Evolutionary conservation across 768 basidiomycete species (phyloP), one percentile per base, ranked within the genome.

Genomic region (Trametes cubensis): DNA sequence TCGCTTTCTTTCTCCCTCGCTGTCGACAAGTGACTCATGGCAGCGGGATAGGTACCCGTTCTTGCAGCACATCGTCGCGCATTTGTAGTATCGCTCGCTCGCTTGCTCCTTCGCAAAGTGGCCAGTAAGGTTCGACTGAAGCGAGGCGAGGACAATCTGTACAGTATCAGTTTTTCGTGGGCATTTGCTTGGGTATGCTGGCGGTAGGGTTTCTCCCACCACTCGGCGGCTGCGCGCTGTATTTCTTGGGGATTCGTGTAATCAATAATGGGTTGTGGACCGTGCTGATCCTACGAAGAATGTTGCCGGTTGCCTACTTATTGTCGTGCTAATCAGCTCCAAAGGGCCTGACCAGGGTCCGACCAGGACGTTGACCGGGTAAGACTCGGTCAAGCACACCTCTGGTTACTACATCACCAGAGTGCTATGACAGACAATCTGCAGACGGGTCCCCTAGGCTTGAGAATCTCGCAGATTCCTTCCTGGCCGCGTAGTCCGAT

Each of bases 41-140:
- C 4, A 17, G n/a, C 1, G 13, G 17, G 7, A 4, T 21, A 64
- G 63, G 44, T 64, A 64, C 25, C 63, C 63, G 6, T 64, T 67
- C 59, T 57, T 69, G 38, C 63, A 65, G 50, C 66, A 67, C 39
- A 60, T 69, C 45, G 52, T 67, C 23, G 51, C 65, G 7, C 55
- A 58, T 21, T 20, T 63, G 26, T 63, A 55, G 40, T 11, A n/a
- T 15, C 8, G 13, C 14, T 21, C 20, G 11, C 21, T 14, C 10
- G 4, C 28, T 30, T 8, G 28, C 28, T 30, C 28, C 4, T 8
- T 30, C 28, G 34, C 34, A 11, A 34, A 34, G 34, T 7, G 34
- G 34, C 34, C 10, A 11, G 34, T 34, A 34, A 34, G 34, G 34
- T 6, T 11, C 4, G 30, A 28, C 28, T 28, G 28, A 28, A 17